Percentiles rank a stretch among this genome's conserved stretches.
Evolutionary conservation across 139 green algal genomes (phyloP).

Genomic region (Micromonas commoda): DNA sequence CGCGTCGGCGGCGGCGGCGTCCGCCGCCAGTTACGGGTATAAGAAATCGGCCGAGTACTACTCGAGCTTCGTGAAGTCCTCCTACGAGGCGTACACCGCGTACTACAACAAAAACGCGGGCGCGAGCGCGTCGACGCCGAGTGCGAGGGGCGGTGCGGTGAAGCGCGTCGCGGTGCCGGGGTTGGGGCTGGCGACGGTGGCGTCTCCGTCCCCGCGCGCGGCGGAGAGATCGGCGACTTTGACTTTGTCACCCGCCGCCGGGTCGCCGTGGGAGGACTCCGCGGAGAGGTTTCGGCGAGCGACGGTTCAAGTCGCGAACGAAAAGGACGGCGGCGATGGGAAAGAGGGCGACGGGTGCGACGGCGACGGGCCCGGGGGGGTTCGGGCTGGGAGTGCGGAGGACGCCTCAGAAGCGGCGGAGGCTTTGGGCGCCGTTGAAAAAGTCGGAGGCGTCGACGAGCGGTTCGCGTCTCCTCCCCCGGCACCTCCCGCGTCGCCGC

Average conservation of each 20-base stretch:
- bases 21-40: background rate
- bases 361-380: background rate
- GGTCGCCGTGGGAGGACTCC: background rate
- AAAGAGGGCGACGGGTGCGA: background rate
- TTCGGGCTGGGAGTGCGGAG: too few species aligned
- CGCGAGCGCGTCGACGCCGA: background rate
- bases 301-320: background rate
- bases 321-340: background rate
- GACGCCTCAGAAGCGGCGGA: too few species aligned
- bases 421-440: too few species aligned
- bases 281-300: background rate
- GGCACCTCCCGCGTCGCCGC: too few species aligned
- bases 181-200: too few species aligned
- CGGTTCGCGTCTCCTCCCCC: too few species aligned
- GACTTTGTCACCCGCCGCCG: background rate
- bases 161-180: background rate
- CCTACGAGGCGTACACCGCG: background rate
- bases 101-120: background rate
- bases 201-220: background rate
- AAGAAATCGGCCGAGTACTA: background rate
- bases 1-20: background rate
- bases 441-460: too few species aligned
- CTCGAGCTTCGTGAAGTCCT: background rate
- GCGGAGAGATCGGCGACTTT: slow-evolving; percentile 4
- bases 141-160: background rate